Percentiles rank a stretch among this genome's conserved stretches.
Conservation (phyloP, 2,329 filamentous ascomycete species). For the Aspergillus niger region DNA sequence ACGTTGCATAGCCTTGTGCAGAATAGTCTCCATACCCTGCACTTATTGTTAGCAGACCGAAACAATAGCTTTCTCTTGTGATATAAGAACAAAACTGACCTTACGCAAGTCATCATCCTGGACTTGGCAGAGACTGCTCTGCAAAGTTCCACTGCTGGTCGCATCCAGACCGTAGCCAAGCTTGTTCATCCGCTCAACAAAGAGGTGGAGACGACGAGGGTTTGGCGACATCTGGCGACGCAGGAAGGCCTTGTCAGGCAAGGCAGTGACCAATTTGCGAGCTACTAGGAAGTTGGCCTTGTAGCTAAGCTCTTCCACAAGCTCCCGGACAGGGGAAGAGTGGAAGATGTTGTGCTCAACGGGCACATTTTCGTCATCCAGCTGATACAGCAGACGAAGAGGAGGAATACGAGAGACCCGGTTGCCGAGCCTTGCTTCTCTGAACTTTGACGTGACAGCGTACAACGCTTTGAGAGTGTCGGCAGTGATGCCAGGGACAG, state of each 20-base stretch:
- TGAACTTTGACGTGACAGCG: constrained; percentile 83
- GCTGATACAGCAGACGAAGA: constrained; percentile 84
- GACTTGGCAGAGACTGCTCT: constrained; percentile 93
- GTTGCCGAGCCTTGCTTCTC: constrained; percentile 80
- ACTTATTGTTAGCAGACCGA: background rate
- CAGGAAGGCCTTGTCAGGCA: constrained; percentile 90
- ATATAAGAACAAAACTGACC: constrained; percentile 38
- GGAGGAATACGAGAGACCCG: constrained; percentile 78
- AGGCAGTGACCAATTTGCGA: constrained; percentile 72
- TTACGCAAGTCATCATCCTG: constrained; percentile 87
- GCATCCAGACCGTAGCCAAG: constrained; percentile 89
- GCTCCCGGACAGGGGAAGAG: constrained; percentile 82
- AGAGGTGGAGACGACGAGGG: constrained; percentile 81
- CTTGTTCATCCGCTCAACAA: constrained; percentile 88
- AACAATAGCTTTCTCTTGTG: background rate
- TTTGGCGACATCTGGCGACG: constrained; percentile 85
- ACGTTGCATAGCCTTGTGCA: constrained; percentile 93
- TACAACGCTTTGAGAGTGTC: constrained; percentile 81
- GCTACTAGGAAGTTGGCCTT: constrained; percentile 90
- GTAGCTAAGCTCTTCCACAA: constrained; percentile 93
- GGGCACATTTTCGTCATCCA: constrained; percentile 97
- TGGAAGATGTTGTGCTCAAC: constrained; percentile 97
- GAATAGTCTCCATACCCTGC: constrained; percentile 87
- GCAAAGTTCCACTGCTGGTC: constrained; percentile 83
- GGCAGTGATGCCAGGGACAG: constrained; percentile 65